Conservation (phyloP, 768 basidiomycete genomes). For the Tylopilus subfusipes region DNA sequence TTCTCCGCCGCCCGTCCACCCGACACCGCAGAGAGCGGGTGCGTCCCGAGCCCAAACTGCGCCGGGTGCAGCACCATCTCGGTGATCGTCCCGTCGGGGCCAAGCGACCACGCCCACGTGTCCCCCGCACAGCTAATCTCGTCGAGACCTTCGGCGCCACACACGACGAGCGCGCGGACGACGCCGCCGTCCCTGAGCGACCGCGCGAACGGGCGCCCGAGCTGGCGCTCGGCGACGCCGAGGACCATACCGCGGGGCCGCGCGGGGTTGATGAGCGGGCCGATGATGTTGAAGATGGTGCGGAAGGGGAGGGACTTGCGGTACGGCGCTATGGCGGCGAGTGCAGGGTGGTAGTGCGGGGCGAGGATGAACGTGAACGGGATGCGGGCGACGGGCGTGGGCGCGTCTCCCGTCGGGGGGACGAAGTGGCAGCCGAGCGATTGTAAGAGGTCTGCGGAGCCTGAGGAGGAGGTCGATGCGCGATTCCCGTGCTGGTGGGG, state of each 20-base stretch:
- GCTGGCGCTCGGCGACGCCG: slow-evolving; percentile 78
- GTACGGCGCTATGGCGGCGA: slow-evolving; percentile 78
- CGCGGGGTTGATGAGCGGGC: slow-evolving; percentile 92
- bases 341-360: slow-evolving; percentile 86
- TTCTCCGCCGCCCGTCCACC: slow-evolving; percentile 80
- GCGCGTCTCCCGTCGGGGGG: slow-evolving; percentile 46
- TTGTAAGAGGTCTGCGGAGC: slow-evolving; percentile 89
- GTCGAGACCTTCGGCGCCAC: slow-evolving; percentile 87
- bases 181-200: slow-evolving; percentile 73
- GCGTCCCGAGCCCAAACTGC: slow-evolving; percentile 72
- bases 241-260: slow-evolving; percentile 85
- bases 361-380: slow-evolving; percentile 95
- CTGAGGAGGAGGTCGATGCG: slow-evolving; percentile 92
- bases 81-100: slow-evolving; percentile 58
- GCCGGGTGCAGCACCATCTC: slow-evolving; percentile 61
- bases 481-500: slow-evolving; percentile 72
- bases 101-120: slow-evolving; percentile 79
- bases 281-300: slow-evolving; percentile 94
- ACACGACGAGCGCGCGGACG: slow-evolving; percentile 84
- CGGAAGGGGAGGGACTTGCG: slow-evolving; percentile 88
- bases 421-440: slow-evolving; percentile 76
- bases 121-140: slow-evolving; percentile 95
- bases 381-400: slow-evolving; percentile 50
- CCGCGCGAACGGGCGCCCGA: slow-evolving; percentile 79
- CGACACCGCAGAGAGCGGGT: slow-evolving; percentile 66